These are phyloP conservation scores for Trametes cinnabarina DNA, from an alignment of 768 basidiomycete species.

Conservation along the genomic window DNA sequence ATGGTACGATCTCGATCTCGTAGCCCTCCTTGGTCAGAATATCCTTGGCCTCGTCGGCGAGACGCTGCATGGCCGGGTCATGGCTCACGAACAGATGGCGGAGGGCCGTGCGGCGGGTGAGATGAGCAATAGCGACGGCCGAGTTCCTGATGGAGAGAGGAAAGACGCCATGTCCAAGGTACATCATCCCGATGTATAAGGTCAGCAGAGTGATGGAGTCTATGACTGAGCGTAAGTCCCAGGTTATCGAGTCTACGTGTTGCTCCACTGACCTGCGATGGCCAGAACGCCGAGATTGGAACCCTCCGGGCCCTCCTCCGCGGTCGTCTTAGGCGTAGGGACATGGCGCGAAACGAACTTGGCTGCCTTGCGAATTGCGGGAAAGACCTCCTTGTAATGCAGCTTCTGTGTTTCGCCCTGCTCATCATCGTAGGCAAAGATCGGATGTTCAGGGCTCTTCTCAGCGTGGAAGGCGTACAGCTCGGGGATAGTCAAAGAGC, in stretches of 20 bases:
- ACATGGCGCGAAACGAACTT: constrained; percentile 5
- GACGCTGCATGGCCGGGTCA: constrained; percentile 20
- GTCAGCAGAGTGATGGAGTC: constrained; percentile 26
- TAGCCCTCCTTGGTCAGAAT: constrained; percentile 6
- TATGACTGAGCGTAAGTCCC: neutral
- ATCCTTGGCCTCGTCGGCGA: constrained; percentile 19
- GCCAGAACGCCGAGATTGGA: constrained; percentile 28
- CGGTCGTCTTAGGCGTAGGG: neutral
- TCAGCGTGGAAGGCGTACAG: constrained; percentile 36
- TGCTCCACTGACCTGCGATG: constrained; percentile 8
- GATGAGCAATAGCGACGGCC: constrained; percentile 34
- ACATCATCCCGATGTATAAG: constrained; percentile 17
- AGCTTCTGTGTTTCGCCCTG: constrained; percentile 19
- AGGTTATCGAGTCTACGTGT: no score
- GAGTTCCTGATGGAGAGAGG: constrained; percentile 37
- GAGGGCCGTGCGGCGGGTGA: constrained; percentile 27
- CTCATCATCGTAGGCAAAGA: constrained; percentile 28
- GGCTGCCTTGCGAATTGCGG: constrained; percentile 29
- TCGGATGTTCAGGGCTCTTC: constrained; percentile 33
- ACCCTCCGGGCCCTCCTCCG: neutral
- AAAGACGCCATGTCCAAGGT: constrained; percentile 28
- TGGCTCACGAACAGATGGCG: constrained; percentile 25
- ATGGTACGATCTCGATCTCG: constrained; percentile 5
- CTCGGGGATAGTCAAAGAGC: constrained; percentile 33
- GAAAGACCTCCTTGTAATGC: constrained; percentile 26